A percentile compares a stretch with the other conserved stretches of the same genome.
Conservation (phyloP, 225 moss, liverwort and hornwort genomes). For the Anthoceros angustus region DNA sequence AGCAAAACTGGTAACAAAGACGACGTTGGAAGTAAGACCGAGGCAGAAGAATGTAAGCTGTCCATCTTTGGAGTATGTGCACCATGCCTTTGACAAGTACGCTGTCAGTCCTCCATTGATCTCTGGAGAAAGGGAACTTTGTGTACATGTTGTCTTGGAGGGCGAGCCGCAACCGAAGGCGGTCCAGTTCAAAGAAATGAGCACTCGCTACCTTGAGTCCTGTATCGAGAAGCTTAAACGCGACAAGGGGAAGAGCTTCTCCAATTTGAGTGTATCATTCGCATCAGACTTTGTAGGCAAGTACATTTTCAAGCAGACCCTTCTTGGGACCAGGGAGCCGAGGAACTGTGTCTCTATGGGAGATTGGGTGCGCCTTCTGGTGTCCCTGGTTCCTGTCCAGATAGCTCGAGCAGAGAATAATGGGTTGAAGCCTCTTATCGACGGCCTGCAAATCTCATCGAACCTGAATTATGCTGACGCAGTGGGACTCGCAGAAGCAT, state of each 20-base stretch:
- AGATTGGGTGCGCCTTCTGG: slow-evolving; percentile 21
- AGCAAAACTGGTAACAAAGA: neutral
- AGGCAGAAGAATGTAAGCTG: slow-evolving; percentile 3
- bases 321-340: neutral
- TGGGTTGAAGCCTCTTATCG: slow-evolving; percentile 30
- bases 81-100: slow-evolving; percentile 38
- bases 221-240: neutral
- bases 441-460: slow-evolving; percentile 32
- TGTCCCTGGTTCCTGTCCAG: slow-evolving; percentile 45
- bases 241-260: neutral
- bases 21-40: neutral
- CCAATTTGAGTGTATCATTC: neutral
- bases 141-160: neutral
- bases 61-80: slow-evolving; percentile 31
- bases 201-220: neutral
- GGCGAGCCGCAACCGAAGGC: neutral
- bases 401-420: slow-evolving; percentile 52
- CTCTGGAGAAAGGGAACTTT: neutral
- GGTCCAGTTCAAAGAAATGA: neutral
- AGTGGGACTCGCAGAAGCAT: slow-evolving; percentile 22
- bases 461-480: slow-evolving; percentile 29
- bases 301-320: neutral
- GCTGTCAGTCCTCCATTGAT: slow-evolving; percentile 29
- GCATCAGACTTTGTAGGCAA: neutral
- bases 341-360: slow-evolving; percentile 12